A percentile compares a stretch with the other conserved stretches of the same genome.
phyloP scores from a whole-genome alignment of 2,329 filamentous ascomycete genomes.

The Dendrostoma leiphaemia region DNA sequence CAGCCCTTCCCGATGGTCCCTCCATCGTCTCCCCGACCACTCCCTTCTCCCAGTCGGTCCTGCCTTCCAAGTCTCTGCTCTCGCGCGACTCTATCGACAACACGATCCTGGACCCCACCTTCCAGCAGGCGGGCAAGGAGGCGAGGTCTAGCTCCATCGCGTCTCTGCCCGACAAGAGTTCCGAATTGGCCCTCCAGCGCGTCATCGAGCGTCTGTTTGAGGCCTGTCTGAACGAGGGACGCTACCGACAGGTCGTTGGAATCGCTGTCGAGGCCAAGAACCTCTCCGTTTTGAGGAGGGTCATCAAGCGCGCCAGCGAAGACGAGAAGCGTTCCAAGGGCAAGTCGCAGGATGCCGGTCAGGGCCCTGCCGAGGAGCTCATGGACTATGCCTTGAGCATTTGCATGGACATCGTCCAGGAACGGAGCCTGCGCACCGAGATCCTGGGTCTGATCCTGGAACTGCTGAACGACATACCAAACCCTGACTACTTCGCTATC shows the following conservation, averaged over 20 bases:
- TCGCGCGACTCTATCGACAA: slow-evolving; percentile 73
- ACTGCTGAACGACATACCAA: slow-evolving; percentile 88
- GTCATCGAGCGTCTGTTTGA: slow-evolving; percentile 91
- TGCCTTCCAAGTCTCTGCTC: slow-evolving; percentile 93
- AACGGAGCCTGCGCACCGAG: slow-evolving; percentile 77
- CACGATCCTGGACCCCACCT: slow-evolving; percentile 58
- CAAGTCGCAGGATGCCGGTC: slow-evolving; percentile 49
- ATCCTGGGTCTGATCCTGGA: slow-evolving; percentile 92
- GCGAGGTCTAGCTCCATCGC: slow-evolving; percentile 60
- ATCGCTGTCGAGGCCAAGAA: slow-evolving; percentile 96
- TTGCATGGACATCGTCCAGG: slow-evolving; percentile 97
- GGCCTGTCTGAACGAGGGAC: slow-evolving; percentile 78
- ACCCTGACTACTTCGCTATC: slow-evolving; percentile 95
- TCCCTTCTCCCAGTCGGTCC: slow-evolving; percentile 88
- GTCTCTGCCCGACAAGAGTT: slow-evolving; percentile 64
- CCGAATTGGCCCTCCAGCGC: slow-evolving; percentile 75
- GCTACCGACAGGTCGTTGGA: slow-evolving; percentile 93
- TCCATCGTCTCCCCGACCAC: slow-evolving; percentile 84
- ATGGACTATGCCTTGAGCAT: slow-evolving; percentile 97
- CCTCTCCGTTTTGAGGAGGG: slow-evolving; percentile 78
- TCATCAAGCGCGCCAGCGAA: slow-evolving; percentile 85
- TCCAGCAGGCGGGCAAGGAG: slow-evolving; percentile 52
- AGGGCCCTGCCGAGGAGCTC: slow-evolving; percentile 76
- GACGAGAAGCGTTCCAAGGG: slow-evolving; percentile 73
- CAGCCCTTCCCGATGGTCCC: slow-evolving; percentile 63